Conservation (phyloP, 768 basidiomycete species). For the Sporobolomyces phaffii region DNA sequence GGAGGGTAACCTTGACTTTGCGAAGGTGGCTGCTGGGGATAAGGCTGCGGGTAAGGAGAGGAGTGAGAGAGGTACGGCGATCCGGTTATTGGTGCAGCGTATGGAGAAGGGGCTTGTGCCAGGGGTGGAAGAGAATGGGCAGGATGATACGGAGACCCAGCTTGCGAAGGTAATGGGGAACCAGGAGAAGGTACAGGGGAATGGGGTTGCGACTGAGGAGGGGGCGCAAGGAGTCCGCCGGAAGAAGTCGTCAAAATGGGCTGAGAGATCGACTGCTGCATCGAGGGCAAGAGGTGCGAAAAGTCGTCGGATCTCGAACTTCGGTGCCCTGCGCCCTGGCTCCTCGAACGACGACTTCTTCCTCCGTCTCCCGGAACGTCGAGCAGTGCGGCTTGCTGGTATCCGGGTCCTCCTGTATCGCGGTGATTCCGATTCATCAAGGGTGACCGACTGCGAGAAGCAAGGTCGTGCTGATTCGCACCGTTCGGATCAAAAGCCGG, state of each 20-base stretch:
- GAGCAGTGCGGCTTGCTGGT: conserved; percentile 18
- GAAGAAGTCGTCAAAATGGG: neutral
- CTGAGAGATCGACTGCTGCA: neutral
- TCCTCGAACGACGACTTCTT: conserved; percentile 6
- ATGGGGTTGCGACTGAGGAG: neutral
- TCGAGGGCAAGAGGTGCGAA: conserved; percentile 17
- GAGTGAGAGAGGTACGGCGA: neutral
- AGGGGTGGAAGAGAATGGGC: neutral
- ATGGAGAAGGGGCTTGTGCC: neutral
- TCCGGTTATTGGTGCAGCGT: neutral
- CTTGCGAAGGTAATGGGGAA: neutral
- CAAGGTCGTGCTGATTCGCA: conserved; percentile 4
- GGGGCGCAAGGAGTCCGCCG: neutral
- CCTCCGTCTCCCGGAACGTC: neutral
- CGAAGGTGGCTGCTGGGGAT: neutral
- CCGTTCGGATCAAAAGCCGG: neutral
- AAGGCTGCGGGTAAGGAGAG: neutral
- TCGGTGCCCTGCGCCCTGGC: conserved; percentile 22
- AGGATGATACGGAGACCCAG: neutral
- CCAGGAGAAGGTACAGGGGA: neutral
- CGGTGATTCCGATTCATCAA: neutral
- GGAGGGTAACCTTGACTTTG: neutral
- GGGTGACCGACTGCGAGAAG: neutral
- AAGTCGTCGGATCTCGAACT: conserved; percentile 28
- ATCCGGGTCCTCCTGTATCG: neutral